Evolutionary conservation across 2,329 filamentous ascomycete species (phyloP), one percentile per base, ranked within the genome.

Genomic region (Alternaria postmessia): DNA sequence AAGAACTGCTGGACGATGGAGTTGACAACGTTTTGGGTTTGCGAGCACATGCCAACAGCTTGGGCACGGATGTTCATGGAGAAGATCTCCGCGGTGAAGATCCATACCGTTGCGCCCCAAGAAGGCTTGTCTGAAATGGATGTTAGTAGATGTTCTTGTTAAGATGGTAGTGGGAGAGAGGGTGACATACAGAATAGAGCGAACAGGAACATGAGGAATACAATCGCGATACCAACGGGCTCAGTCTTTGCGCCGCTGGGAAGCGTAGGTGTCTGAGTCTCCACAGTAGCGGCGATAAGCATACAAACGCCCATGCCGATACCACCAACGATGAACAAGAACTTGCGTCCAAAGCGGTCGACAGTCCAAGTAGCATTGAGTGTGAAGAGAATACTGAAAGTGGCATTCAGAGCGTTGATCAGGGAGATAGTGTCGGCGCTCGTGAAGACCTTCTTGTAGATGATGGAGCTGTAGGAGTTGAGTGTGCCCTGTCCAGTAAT

Each of bases 341-440:
- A 88, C 68, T 89, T 89, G 53, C 89, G 85, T 38, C 89, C 90
- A 66, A 89, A 91, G 51, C 89, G 85, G 75, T 92, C 89, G 34
- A 90, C 88, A 5, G 88, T 90, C 89, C 89, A 92, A 38, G 88
- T 85, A 14, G 89, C 89, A 66, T 91, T 91, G 44, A 91, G 81
- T 0, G 89, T 92, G 78, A 92, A 92, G 22, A 91, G 61, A 63
- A 92, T 92, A 57, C 88, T 88, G 66, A 88, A 89, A 6, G 89
- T 92, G 41, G 89, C 89, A 74, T 91, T 92, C 54, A 92, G 81
- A 4, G 89, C 89, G 74, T 92, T 92, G 82, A 92, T 92, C 32
- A 92, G 82, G 63, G 88, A 88, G 73, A 91, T 91, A 22, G 84
- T 80, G 55, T 78, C 79, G 22, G 67, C 54, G 54, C 78, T 82